Conservation (phyloP, 306 rosid genomes). For the Fragaria nilgerrensis region DNA sequence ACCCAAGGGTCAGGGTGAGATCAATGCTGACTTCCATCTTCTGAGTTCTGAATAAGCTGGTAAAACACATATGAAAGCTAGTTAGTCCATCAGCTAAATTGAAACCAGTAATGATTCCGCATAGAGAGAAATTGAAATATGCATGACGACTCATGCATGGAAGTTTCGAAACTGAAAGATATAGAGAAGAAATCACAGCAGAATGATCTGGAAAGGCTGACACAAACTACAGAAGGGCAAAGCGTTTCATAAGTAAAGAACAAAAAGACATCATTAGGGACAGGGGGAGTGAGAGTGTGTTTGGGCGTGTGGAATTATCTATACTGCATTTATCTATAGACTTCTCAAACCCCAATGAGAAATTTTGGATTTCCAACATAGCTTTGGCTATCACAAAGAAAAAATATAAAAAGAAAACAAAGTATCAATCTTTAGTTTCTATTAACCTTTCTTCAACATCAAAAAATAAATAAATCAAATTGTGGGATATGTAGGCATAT, state of each 20-base stretch:
- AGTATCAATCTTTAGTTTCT: background rate
- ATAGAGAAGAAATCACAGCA: background rate
- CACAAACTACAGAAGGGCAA: conserved; percentile 15
- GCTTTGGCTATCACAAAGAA: background rate
- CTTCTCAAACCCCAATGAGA: background rate
- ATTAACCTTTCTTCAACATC: no score
- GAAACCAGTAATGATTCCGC: background rate
- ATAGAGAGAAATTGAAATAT: background rate
- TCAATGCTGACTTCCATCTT: background rate
- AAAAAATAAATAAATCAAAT: background rate
- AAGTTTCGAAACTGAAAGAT: conserved; percentile 19
- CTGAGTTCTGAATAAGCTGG: background rate
- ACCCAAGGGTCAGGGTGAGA: background rate
- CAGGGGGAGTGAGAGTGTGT: background rate
- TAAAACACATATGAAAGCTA: background rate
- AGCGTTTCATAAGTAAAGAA: background rate
- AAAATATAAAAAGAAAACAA: background rate
- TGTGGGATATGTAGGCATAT: background rate
- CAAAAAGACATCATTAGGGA: conserved; percentile 12
- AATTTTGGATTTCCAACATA: background rate
- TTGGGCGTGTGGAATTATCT: background rate
- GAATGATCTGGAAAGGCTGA: conserved; percentile 25
- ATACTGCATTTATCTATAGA: background rate
- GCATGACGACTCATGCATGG: background rate
- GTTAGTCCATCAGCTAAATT: background rate